Base-by-base conservation (phyloP, 208 protist species). In the Phytomonas sp. region DNA sequence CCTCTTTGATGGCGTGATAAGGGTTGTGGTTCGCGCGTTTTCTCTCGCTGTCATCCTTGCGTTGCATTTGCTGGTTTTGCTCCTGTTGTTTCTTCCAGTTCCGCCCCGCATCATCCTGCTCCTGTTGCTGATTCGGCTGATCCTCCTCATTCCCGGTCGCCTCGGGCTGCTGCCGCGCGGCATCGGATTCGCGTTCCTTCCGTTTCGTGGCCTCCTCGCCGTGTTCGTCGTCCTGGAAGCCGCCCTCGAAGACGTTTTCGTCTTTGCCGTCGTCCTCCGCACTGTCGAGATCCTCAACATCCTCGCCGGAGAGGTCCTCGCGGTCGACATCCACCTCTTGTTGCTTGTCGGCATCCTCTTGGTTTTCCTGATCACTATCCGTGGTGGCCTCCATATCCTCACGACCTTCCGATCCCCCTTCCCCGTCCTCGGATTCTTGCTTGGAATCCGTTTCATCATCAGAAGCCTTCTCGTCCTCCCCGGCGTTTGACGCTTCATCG, bases 1-100 rank as follows among this genome's bases (percentile, higher is more conserved):
- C 88, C 70, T 96, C 92, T 76, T 96, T 96, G 32, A 96, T 84
- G 4, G 89, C 85, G 8, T 79, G 78, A 75, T 94, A 95, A 36
- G 83, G 93, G 67, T 93, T 97, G 69, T 83, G 81, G 71, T 82
- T 81, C 8, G 80, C 88, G 63, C 80, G 84, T 32, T 81, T 93
- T 63, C 81, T 79, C 74, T 88, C 87, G 29, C 78, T 87, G 74
- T 89, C 94, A 71, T 92, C 84, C 73, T 87, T 84, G 30, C 77
- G 89, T 71, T 84, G 82, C 46, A 75, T 72, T 43, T 83, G 72
- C 36, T 88, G 74, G 62, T 89, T 93, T 82, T 88, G 80, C 70
- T 92, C 86, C 73, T 87, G 78, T 60, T 84, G 85, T 77, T 78
- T 79, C 69, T 91, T 84, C 87, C 86, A 95, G 75, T 83, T 98